Conservation (phyloP, 2,329 filamentous ascomycete genomes). For the Phaeophleospora eucalypticola region DNA sequence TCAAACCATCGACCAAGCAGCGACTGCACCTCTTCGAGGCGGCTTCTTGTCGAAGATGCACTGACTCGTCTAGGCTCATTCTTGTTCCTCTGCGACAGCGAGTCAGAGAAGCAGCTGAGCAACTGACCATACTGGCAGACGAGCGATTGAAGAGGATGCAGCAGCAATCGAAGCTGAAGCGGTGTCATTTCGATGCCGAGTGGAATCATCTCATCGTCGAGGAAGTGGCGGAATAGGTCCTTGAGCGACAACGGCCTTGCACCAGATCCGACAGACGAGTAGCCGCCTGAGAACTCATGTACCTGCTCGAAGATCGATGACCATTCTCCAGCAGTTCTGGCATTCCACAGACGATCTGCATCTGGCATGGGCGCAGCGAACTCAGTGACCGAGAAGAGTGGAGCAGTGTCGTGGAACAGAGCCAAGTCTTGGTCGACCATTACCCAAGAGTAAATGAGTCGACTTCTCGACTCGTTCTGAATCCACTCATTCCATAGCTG, state of each 20-base stretch:
- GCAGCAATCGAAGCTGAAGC: slow-evolving; percentile 60
- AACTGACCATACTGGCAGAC: slow-evolving; percentile 63
- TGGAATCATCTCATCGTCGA: slow-evolving; percentile 58
- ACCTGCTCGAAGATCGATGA: slow-evolving; percentile 55
- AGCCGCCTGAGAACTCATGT: slow-evolving; percentile 52
- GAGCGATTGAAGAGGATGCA: slow-evolving; percentile 64
- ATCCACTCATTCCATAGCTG: slow-evolving; percentile 62
- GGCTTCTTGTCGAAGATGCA: slow-evolving; percentile 56
- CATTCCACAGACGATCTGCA: slow-evolving; percentile 60
- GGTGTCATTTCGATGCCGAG: slow-evolving; percentile 51
- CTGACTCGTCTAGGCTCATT: slow-evolving; percentile 48
- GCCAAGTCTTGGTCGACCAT: slow-evolving; percentile 70
- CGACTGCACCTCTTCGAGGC: slow-evolving; percentile 61
- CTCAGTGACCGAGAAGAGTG: slow-evolving; percentile 62
- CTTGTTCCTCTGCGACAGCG: slow-evolving; percentile 43
- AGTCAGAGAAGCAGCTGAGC: slow-evolving; percentile 61
- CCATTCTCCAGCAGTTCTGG: slow-evolving; percentile 58
- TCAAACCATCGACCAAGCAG: slow-evolving; percentile 65
- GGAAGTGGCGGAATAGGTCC: slow-evolving; percentile 64
- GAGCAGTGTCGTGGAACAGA: slow-evolving; percentile 60
- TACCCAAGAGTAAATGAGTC: slow-evolving; percentile 70
- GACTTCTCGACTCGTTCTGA: slow-evolving; percentile 59
- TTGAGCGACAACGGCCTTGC: slow-evolving; percentile 56
- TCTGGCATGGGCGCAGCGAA: slow-evolving; percentile 62
- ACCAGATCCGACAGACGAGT: slow-evolving; percentile 51